Evolutionary conservation across 108 stramenopile species (phyloP).

Genomic region (Skeletonema potamos): DNA sequence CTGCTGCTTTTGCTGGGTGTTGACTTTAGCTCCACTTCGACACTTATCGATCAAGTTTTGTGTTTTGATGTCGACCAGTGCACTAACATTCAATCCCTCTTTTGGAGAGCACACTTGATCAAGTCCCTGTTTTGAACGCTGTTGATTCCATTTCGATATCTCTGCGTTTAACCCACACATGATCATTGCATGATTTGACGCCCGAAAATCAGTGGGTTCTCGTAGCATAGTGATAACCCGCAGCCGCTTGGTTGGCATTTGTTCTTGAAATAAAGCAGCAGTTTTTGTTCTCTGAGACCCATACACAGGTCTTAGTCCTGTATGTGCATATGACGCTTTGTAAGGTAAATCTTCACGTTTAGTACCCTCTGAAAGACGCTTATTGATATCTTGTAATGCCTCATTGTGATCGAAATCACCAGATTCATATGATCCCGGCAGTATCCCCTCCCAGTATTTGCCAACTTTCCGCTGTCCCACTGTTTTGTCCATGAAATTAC

Average conservation of each 20-base stretch:
- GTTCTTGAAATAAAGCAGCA: constrained; percentile 24
- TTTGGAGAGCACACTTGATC: constrained; percentile 24
- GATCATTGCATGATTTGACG: constrained; percentile 51
- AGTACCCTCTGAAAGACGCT: constrained; percentile 1
- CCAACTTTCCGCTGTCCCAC: constrained; percentile 16
- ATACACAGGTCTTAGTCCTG: constrained; percentile 37
- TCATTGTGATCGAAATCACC: constrained; percentile 41
- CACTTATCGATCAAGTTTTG: constrained; percentile 24
- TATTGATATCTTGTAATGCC: constrained; percentile 36
- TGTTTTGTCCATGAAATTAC: constrained; percentile 29
- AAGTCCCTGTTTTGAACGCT: constrained; percentile 8
- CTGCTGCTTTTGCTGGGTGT: constrained; percentile 14
- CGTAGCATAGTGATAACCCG: constrained; percentile 37
- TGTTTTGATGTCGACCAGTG: constrained; percentile 30
- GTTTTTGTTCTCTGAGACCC: constrained; percentile 33
- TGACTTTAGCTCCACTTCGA: constrained; percentile 7
- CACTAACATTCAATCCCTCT: constrained; percentile 41
- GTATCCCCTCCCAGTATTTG: constrained; percentile 12
- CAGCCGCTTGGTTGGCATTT: constrained; percentile 31
- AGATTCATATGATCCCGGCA: constrained; percentile 30
- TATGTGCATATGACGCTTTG: constrained; percentile 40
- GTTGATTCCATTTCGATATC: constrained; percentile 17
- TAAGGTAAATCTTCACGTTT: constrained; percentile 27
- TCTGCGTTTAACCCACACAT: constrained; percentile 49
- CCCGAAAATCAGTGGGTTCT: constrained; percentile 36